Evolutionary conservation across 148 eudicot species (phyloP), one percentile per base, ranked within the genome.

Genomic region (Rhododendron griersonianum): DNA sequence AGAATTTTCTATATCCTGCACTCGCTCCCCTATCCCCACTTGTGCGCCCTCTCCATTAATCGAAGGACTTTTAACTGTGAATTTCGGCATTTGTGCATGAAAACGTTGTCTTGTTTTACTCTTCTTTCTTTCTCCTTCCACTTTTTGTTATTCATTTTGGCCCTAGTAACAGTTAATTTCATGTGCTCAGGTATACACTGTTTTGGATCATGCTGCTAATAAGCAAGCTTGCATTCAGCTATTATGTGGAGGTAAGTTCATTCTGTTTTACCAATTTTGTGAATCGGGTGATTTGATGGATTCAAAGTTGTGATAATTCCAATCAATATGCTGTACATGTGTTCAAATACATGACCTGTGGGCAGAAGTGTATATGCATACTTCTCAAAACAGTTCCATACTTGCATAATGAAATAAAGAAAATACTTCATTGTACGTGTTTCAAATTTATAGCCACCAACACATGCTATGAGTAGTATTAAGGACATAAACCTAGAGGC

Each of bases 191-290:
- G 91, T 97, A 97, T 87, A 92, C 98, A 48, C 87, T 97, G 41
- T 97, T 94, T 88, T 97, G 99, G 99, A 93, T 95, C 88, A 85
- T 92, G 92, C 91, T 97, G 89, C 86, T 97, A 23, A 88, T 94
- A 87, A 89, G 98, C 96, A 97, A 97, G 96, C 92, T 97, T 50
- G 92, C 98, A 85, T 97, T 97, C 92, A 97, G 99, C 91, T 97
- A 91, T 89, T 97, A 93, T 91, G 98, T 97, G 86, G 99, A 97
- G 99, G 99, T 95, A 90, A 85, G 30, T 11, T 84, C 61, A 53
- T 84, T 51, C 65, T 71, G 28, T 33, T 79, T 47, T 21, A 69
- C 53, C 75, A 83, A 25, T 59, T 11, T 7, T 45, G 33, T 33
- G 81, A 85, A 30, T 61, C 45, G 81, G 61, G 41, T 85, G 13